phyloP scores from a whole-genome alignment of 257 asterid species.

The Schizonepeta tenuifolia region DNA sequence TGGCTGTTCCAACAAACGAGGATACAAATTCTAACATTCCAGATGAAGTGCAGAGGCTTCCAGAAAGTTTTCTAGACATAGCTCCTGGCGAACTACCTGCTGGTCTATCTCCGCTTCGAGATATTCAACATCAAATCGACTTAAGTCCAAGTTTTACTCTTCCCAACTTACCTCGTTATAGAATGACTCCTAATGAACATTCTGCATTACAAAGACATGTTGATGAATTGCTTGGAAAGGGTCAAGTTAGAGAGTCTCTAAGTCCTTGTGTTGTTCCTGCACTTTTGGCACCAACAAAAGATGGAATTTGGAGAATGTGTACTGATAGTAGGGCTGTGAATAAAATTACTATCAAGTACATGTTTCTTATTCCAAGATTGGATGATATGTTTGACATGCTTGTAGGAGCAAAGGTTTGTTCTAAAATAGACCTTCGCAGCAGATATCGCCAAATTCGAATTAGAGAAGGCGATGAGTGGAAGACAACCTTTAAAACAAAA shows the following conservation, averaged over 20 bases:
- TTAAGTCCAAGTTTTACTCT: no score
- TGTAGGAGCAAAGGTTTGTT: no score
- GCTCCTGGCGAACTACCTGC: not conserved
- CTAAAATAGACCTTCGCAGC: no score
- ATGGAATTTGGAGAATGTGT: not conserved
- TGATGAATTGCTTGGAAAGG: not conserved
- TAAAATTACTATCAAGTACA: no score
- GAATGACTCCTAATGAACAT: no score
- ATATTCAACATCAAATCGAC: no score
- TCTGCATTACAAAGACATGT: no score
- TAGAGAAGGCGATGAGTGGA: slow-evolving; percentile 13
- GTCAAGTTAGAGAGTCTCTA: not conserved
- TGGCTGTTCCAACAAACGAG: not conserved
- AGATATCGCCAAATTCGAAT: slow-evolving; percentile 11
- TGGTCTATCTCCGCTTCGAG: no score
- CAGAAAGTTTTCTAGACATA: not conserved
- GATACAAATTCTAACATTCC: not conserved
- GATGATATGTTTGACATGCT: no score
- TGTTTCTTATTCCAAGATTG: not conserved
- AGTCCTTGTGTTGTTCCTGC: not conserved
- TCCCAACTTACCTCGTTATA: no score
- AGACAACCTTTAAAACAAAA: slow-evolving; percentile 1
- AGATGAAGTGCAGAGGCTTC: not conserved
- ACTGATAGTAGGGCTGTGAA: not conserved
- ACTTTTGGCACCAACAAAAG: not conserved